phyloP scores from a whole-genome alignment of 768 basidiomycete species.

The Amylocystis lapponica region DNA sequence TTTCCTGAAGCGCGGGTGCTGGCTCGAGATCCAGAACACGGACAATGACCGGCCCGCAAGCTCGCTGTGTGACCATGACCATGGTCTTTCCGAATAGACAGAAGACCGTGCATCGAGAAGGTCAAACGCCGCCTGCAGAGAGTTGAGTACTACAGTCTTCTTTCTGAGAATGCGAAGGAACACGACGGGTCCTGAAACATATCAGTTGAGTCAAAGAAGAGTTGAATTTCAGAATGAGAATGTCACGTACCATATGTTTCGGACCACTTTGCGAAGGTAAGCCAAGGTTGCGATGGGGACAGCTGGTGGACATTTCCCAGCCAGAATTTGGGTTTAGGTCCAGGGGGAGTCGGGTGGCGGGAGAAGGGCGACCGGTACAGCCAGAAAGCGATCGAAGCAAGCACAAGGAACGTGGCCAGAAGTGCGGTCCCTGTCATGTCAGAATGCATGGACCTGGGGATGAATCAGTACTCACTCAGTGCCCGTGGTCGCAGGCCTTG shows the following conservation, averaged over 20 bases:
- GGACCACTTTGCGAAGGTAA: background rate
- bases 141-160: background rate
- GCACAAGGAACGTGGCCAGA: too few species aligned
- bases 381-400: too few species aligned
- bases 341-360: background rate
- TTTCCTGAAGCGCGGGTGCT: background rate
- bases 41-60: background rate
- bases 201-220: too few species aligned
- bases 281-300: background rate
- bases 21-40: background rate
- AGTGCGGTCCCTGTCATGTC: too few species aligned
- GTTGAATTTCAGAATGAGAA: background rate
- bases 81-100: background rate
- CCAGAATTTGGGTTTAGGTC: background rate
- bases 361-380: too few species aligned
- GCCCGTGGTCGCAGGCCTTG: too few species aligned
- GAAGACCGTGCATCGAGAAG: background rate
- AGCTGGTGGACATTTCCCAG: background rate
- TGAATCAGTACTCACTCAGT: too few species aligned
- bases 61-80: background rate
- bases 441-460: too few species aligned
- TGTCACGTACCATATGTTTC: background rate
- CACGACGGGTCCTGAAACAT: background rate
- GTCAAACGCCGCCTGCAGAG: background rate
- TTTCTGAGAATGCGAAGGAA: background rate